Conservation (phyloP, 2,329 filamentous ascomycete genomes). For the Aspergillus thermomutatus region DNA sequence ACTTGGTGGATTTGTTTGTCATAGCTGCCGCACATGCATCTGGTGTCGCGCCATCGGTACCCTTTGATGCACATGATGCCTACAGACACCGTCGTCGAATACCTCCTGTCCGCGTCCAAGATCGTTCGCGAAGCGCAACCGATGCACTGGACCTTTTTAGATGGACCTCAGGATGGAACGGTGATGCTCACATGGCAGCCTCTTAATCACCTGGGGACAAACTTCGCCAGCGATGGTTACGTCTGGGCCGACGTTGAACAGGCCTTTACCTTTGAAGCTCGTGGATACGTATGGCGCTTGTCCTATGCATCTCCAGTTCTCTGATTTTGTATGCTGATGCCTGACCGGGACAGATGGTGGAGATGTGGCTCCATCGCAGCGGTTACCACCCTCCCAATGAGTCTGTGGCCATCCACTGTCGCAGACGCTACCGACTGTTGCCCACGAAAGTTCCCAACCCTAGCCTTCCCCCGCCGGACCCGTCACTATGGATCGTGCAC, state of each 20-base stretch:
- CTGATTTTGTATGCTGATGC: slow-evolving; percentile 3
- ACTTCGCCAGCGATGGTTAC: slow-evolving; percentile 87
- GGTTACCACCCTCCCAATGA: slow-evolving; percentile 75
- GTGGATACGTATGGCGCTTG: slow-evolving; percentile 57
- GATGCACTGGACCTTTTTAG: slow-evolving; percentile 91
- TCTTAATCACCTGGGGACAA: slow-evolving; percentile 63
- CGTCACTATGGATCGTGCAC: slow-evolving; percentile 85
- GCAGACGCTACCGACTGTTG: slow-evolving; percentile 80
- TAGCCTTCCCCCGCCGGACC: slow-evolving; percentile 69
- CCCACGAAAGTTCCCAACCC: slow-evolving; percentile 67
- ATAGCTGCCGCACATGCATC: slow-evolving; percentile 83
- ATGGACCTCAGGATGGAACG: slow-evolving; percentile 75
- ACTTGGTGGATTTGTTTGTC: slow-evolving; percentile 6
- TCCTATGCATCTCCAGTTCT: slow-evolving; percentile 3
- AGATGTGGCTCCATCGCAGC: slow-evolving; percentile 78
- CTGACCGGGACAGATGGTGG: slow-evolving; percentile 64
- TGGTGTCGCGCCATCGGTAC: slow-evolving; percentile 80
- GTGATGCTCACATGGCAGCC: slow-evolving; percentile 89
- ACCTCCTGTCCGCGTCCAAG: slow-evolving; percentile 77
- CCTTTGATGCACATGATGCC: slow-evolving; percentile 69
- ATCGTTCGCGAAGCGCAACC: slow-evolving; percentile 80
- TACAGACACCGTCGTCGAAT: slow-evolving; percentile 74
- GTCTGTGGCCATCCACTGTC: slow-evolving; percentile 69
- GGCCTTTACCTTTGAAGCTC: slow-evolving; percentile 69
- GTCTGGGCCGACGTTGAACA: slow-evolving; percentile 83